phyloP scores from a whole-genome alignment of 2,329 filamentous ascomycete genomes.

The Microsporum ferrugineum region DNA sequence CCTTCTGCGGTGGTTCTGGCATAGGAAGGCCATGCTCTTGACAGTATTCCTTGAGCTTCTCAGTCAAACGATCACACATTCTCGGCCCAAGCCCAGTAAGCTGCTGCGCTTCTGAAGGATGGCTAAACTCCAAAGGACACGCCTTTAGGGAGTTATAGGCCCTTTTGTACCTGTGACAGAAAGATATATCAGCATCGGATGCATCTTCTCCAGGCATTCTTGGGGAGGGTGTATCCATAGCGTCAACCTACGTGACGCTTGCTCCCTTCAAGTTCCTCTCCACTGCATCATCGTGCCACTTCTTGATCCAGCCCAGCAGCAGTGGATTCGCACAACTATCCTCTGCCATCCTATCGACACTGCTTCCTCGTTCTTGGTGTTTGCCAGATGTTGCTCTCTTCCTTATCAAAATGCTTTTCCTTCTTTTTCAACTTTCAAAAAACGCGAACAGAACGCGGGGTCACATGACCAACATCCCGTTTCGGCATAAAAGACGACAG shows the following conservation, averaged over 20 bases:
- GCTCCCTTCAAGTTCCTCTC: constrained; percentile 60
- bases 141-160: constrained; percentile 67
- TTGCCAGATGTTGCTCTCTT: too few relatives aligned
- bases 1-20: constrained; percentile 43
- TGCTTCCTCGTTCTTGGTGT: too few relatives aligned
- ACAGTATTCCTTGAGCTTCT: constrained; percentile 47
- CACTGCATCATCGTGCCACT: constrained; percentile 60
- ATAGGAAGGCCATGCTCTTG: constrained; percentile 55
- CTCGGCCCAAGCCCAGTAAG: constrained; percentile 65
- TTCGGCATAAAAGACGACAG: not conserved
- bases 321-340: constrained; percentile 55
- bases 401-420: too few relatives aligned
- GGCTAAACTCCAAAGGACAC: constrained; percentile 58
- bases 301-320: constrained; percentile 61
- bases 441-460: constrained; percentile 2
- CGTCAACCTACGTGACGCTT: constrained; percentile 30
- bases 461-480: not conserved
- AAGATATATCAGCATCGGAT: not conserved
- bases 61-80: constrained; percentile 57
- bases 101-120: constrained; percentile 60
- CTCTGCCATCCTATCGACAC: constrained; percentile 12
- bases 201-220: not conserved
- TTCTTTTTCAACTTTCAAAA: too few relatives aligned
- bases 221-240: not conserved
- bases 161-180: constrained; percentile 53